These are phyloP conservation scores for Talaromyces sp. DNA, from an alignment of 2,329 filamentous ascomycete genomes.

Conservation along the genomic window DNA sequence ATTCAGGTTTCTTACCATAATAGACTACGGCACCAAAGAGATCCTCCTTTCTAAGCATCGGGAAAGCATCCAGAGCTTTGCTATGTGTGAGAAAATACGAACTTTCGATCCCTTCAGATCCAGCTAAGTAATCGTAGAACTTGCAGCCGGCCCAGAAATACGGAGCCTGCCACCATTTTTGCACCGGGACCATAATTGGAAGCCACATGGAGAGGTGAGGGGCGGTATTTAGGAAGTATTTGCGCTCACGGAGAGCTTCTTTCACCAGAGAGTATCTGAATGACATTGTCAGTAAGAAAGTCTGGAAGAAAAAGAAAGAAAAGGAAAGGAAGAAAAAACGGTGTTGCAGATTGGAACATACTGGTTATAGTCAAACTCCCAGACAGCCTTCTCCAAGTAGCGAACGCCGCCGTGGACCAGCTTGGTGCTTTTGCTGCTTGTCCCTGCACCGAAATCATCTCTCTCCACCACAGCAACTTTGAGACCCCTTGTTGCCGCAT, in stretches of 20 bases:
- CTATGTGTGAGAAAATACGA: constrained; percentile 84
- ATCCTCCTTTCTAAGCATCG: constrained; percentile 76
- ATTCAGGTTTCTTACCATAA: constrained; percentile 51
- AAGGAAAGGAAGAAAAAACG: too few species aligned
- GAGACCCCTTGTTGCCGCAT: constrained; percentile 71
- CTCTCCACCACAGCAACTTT: constrained; percentile 76
- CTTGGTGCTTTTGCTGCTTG: constrained; percentile 82
- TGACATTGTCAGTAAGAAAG: background rate
- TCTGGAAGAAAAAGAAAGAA: background rate
- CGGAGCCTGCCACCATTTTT: constrained; percentile 78
- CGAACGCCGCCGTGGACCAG: constrained; percentile 79
- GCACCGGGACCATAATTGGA: constrained; percentile 75
- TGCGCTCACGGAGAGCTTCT: constrained; percentile 74
- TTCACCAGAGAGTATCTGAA: constrained; percentile 62
- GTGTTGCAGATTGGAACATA: constrained; percentile 27
- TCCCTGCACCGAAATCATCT: constrained; percentile 76
- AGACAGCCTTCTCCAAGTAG: constrained; percentile 80
- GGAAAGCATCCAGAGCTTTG: constrained; percentile 80
- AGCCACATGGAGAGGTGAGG: constrained; percentile 76
- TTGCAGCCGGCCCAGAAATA: constrained; percentile 69
- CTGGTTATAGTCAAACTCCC: constrained; percentile 79
- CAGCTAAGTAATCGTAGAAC: constrained; percentile 77
- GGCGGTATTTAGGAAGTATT: constrained; percentile 76
- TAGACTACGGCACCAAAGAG: constrained; percentile 80
- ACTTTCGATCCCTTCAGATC: constrained; percentile 79